Base-by-base conservation (phyloP, 148 eudicot genomes). In the Pharnaceum exiguum region DNA sequence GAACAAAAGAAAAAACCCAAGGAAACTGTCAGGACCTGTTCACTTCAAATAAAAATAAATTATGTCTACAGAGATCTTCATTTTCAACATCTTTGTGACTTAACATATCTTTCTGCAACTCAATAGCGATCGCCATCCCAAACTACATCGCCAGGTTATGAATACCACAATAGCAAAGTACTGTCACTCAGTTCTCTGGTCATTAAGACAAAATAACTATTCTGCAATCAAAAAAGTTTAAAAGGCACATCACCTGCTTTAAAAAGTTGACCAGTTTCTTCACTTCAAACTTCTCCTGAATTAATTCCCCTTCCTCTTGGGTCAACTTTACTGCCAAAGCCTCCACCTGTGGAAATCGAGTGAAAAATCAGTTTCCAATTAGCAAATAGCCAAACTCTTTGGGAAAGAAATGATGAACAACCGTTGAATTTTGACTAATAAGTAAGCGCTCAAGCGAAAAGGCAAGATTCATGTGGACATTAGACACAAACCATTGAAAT, bases 231-330 rank as follows among this genome's bases (percentile, higher is more conserved):
- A 22, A 40, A 8, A 17, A 16, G 29, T 13, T 35, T 48, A 33
- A n/a, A 65, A 15, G 55, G 51, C 48, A 31, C 36, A 42, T 48
- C 15, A 91, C 98, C 98, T 93, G 98, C 79, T 83, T 93, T 50
- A 93, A 85, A 71, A 83, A 88, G 67, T 75, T 85, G 7, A 79
- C 81, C 36, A 93, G 81, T 77, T 83, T 88, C 66, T 88, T 93
- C 69, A 93, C 96, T 79, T 88, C 98, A 67, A 85, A 93, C 69
- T 85, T 88, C 79, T 93, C 98, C 63, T 93, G 98, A 50, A 93
- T 85, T 30, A 93, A 72, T 57, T 93, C 98, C 63, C 98, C 98
- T 75, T 93, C 98, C 23, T 88, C 75, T 56, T 88, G 96, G 38
- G 98, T 93, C 63, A 93, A 68, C 68, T 93, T 81, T 17, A 93